Percentiles rank a stretch among this genome's conserved stretches.
phyloP scores from a whole-genome alignment of 2,329 filamentous ascomycete genomes.

The Orbilia javanica region DNA sequence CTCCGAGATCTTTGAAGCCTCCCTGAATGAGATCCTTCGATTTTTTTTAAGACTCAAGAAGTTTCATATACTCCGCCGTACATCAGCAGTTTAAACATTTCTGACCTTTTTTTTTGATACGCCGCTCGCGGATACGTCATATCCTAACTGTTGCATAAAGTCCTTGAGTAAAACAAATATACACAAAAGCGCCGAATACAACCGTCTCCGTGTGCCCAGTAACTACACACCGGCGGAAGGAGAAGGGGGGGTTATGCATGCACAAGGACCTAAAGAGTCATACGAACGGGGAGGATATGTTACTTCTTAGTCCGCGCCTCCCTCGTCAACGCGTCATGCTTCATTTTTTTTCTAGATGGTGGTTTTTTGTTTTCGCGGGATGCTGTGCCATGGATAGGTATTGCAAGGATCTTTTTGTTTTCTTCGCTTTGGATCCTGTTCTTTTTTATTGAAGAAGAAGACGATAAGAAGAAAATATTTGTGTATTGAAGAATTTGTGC shows the following conservation, averaged over 20 bases:
- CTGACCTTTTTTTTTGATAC: neutral
- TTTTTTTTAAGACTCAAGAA: neutral
- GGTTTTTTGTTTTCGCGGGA: neutral
- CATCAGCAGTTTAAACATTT: too few relatives aligned
- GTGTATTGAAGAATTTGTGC: neutral
- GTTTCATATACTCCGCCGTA: neutral
- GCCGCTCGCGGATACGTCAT: neutral
- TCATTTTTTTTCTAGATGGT: conserved; percentile 20
- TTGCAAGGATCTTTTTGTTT: neutral
- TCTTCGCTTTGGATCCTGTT: neutral
- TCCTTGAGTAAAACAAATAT: neutral
- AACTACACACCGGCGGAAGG: too few relatives aligned
- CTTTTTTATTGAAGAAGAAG: neutral
- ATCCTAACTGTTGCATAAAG: neutral
- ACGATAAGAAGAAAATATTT: neutral
- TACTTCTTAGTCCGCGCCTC: conserved; percentile 31
- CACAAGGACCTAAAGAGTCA: conserved; percentile 23
- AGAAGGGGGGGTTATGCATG: too few relatives aligned
- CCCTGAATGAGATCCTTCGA: neutral
- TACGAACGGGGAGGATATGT: neutral
- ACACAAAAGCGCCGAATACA: too few relatives aligned
- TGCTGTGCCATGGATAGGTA: neutral
- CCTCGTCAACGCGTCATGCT: conserved; percentile 44
- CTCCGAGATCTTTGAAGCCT: too few relatives aligned
- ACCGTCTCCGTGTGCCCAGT: neutral